These are phyloP conservation scores for Tuber aestivum DNA, from an alignment of 495 filamentous ascomycete genomes.

Conservation along the genomic window DNA sequence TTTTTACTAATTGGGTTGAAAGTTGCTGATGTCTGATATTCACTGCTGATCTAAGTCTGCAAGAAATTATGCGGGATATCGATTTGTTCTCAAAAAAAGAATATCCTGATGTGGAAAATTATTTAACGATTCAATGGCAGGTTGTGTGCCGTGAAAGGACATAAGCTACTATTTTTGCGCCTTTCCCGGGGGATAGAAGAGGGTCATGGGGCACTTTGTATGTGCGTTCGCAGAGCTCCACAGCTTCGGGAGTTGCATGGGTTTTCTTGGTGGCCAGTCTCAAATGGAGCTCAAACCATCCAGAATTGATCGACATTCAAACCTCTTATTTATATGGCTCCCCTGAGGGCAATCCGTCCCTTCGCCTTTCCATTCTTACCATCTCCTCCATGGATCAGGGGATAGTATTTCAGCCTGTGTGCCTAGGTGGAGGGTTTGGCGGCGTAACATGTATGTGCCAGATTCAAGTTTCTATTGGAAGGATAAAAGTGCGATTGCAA, in stretches of 20 bases:
- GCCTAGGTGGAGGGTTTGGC: background rate
- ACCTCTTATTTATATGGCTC: background rate
- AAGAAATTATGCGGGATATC: background rate
- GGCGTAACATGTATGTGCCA: background rate
- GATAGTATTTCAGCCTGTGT: background rate
- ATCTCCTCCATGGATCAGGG: background rate
- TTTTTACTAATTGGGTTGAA: background rate
- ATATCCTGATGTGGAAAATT: background rate
- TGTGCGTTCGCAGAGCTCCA: background rate
- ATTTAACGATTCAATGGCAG: background rate
- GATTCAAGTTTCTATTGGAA: background rate
- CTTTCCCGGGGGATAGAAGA: background rate
- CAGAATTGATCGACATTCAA: background rate
- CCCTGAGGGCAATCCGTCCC: background rate
- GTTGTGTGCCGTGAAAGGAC: background rate
- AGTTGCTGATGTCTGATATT: background rate
- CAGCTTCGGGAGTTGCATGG: background rate
- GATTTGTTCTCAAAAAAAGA: background rate
- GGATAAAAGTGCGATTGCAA: background rate
- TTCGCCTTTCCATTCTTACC: background rate
- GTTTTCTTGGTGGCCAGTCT: background rate
- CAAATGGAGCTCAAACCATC: background rate
- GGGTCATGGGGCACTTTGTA: background rate
- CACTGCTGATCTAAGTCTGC: background rate
- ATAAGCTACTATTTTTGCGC: background rate